Evolutionary conservation across 306 rosid species (phyloP), one percentile per base, ranked within the genome.

Genomic region (Hippophae gyantsensis): DNA sequence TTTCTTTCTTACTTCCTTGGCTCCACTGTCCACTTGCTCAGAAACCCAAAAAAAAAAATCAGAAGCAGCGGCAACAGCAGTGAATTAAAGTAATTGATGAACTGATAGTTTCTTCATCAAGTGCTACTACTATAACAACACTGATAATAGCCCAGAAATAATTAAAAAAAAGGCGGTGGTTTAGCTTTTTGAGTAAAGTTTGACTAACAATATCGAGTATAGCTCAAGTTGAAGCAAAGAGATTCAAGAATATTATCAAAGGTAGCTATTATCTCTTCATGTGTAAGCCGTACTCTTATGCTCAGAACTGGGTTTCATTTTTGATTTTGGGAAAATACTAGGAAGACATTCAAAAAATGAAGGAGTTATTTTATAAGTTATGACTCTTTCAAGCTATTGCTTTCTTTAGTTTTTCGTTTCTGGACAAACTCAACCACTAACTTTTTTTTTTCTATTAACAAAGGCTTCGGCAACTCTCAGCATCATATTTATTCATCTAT

Each of bases 381-480:
- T 72, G 57, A 65, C 77, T 58, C 54, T 38, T 32, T 18, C 41
- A 45, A 46, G 7, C 5, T 10, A 13, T 61, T 47, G 52, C 52
- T 13, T 26, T 8, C 11, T 3, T 13, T 40, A 18, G 23, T n/a
- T 23, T 26, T 60, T 66, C 53, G 68, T 66, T 75, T 70, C 56
- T 70, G 67, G 66, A 71, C 76, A 75, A 74, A 81, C 78, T 79
- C 85, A 86, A 76, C 89, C 76, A 65, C 82, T 63, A 54, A 70
- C 66, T 63, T 57, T 10, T 25, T 45, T 68, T 26, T 27, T 67
- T 57, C 63, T 76, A 69, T 72, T 66, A 61, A 50, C 76, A 60
- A 68, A 78, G 84, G 84, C 60, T 32, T 32, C 5, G 38, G 38
- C 38, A 60, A 69, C 68, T 60, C 67, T 54, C 51, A 12, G 72